phyloP scores from a whole-genome alignment of 2,329 filamentous ascomycete species.

The Aureobasidium sp. region DNA sequence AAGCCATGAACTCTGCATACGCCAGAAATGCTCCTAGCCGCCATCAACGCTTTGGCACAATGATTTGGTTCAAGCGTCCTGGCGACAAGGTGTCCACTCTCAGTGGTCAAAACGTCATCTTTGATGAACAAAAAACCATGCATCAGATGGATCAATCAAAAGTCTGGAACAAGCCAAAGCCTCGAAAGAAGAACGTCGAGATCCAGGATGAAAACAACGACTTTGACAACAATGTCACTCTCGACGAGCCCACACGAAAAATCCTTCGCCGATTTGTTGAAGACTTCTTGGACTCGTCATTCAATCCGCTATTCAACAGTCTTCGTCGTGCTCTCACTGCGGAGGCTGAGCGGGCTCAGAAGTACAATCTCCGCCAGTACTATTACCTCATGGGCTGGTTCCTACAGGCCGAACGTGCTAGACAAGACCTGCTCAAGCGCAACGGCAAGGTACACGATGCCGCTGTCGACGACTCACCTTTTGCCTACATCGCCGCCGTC shows the following conservation, averaged over 20 bases:
- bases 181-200: conserved; percentile 36
- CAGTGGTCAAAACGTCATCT: conserved; percentile 79
- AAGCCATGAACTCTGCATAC: conserved; percentile 70
- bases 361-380: conserved; percentile 74
- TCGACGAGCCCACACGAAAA: conserved; percentile 67
- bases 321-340: conserved; percentile 84
- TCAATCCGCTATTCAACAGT: conserved; percentile 80
- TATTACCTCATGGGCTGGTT: conserved; percentile 95
- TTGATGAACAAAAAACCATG: conserved; percentile 63
- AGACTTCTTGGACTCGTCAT: conserved; percentile 89
- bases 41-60: conserved; percentile 91
- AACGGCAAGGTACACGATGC: conserved; percentile 21
- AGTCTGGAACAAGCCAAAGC: conserved; percentile 76
- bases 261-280: conserved; percentile 77
- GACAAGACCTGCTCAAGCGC: conserved; percentile 49
- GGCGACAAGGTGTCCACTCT: conserved; percentile 79
- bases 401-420: conserved; percentile 63
- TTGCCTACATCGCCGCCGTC: conserved; percentile 79
- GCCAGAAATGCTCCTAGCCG: conserved; percentile 73
- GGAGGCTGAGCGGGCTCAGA: conserved; percentile 73
- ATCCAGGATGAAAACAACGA: conserved; percentile 54
- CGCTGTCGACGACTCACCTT: conserved; percentile 59
- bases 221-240: conserved; percentile 63
- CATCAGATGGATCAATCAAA: conserved; percentile 88
- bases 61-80: conserved; percentile 91